Evolutionary conservation across 225 moss, liverwort and hornwort genomes (phyloP).

Genomic region (Marchantia paleacea): DNA sequence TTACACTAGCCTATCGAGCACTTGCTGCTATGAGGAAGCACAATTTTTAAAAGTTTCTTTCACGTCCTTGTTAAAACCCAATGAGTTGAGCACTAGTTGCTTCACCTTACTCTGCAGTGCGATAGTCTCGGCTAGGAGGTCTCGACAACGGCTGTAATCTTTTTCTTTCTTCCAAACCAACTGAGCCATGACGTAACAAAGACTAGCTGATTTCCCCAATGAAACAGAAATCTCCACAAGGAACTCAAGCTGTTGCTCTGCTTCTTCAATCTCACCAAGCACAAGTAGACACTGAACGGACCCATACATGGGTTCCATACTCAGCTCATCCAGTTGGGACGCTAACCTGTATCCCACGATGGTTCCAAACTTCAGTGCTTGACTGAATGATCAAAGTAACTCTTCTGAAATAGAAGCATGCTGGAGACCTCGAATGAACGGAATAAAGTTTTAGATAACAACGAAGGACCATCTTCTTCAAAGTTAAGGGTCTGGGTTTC

Average conservation of each 20-base stretch:
- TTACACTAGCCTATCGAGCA: no score
- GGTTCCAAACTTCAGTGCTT: not conserved
- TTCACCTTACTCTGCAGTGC: conserved; percentile 53
- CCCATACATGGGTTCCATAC: conserved; percentile 75
- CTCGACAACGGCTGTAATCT: conserved; percentile 44
- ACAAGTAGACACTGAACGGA: conserved; percentile 68
- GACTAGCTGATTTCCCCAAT: conserved; percentile 56
- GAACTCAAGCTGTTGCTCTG: conserved; percentile 69
- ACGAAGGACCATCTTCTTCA: not conserved
- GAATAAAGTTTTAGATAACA: not conserved
- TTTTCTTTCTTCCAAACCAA: conserved; percentile 57
- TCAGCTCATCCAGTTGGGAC: conserved; percentile 54
- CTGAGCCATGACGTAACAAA: conserved; percentile 73
- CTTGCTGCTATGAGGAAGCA: no score
- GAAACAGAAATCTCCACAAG: conserved; percentile 69
- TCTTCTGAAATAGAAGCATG: not conserved
- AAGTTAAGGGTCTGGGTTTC: no score
- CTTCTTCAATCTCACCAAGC: conserved; percentile 65
- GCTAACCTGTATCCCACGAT: conserved; percentile 43
- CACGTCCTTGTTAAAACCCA: not conserved
- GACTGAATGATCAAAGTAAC: not conserved
- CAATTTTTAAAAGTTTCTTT: not conserved
- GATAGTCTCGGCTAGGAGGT: conserved; percentile 56
- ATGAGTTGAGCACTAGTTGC: not conserved
- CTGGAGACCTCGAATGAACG: not conserved